Conservation (phyloP, 139 green algal species). For the Desmodesmus armatus region DNA sequence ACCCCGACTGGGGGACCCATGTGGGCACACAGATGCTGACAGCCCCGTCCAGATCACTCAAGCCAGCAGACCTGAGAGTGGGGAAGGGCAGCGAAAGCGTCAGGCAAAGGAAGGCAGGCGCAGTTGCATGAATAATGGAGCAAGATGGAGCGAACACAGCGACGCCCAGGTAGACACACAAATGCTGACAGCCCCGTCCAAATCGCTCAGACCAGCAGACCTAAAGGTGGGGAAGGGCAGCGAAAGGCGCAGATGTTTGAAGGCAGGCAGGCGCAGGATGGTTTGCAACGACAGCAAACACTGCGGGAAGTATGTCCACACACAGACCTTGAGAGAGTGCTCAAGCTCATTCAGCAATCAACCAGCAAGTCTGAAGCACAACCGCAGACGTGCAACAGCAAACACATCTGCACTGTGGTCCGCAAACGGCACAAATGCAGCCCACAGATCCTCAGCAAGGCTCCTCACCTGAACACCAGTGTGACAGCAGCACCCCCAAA, state of each 20-base stretch:
- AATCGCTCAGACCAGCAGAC: background rate
- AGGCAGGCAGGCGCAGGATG: too few species aligned
- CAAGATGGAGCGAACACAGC: too few species aligned
- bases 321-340: background rate
- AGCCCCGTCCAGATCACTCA: background rate
- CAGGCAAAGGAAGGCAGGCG: background rate
- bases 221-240: slow-evolving; percentile 4
- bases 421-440: too few species aligned
- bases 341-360: background rate
- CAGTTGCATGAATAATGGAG: too few species aligned
- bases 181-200: slow-evolving; percentile 2
- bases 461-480: background rate
- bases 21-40: slow-evolving; percentile 4
- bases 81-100: background rate
- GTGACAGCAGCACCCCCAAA: background rate
- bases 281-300: too few species aligned
- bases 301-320: background rate
- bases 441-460: too few species aligned
- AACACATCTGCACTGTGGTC: too few species aligned
- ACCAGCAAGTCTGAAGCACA: too few species aligned
- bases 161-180: background rate
- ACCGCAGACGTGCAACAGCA: too few species aligned
- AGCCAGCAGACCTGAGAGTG: slow-evolving; percentile 10
- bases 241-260: background rate
- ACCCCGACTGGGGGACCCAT: background rate